Evolutionary conservation across 805 yeast genomes (phyloP).

Genomic region (Wilhelminamyces savonicus): DNA sequence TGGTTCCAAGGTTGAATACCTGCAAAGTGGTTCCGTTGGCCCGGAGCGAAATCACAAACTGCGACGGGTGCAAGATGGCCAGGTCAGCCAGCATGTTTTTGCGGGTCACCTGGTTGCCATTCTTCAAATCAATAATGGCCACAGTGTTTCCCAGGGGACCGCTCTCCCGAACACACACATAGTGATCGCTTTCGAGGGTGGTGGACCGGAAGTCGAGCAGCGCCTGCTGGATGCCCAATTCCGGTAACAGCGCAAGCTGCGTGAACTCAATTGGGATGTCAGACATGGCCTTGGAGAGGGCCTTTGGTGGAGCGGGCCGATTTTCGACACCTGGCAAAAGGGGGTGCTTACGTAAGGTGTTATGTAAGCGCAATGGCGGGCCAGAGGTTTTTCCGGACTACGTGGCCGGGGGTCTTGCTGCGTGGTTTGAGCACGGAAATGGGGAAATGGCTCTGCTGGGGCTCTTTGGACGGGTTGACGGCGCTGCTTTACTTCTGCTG

Average conservation of each 20-base stretch:
- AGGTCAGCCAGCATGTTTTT: slow-evolving; percentile 97
- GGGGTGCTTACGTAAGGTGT: no score
- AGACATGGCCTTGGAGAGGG: no score
- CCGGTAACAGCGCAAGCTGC: slow-evolving; percentile 84
- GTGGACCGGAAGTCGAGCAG: slow-evolving; percentile 90
- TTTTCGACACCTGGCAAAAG: no score
- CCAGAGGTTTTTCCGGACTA: no score
- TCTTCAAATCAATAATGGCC: slow-evolving; percentile 81
- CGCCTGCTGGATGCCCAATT: slow-evolving; percentile 77
- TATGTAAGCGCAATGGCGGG: no score
- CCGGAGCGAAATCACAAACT: slow-evolving; percentile 83
- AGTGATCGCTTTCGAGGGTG: slow-evolving; percentile 88
- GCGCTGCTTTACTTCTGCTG: no score
- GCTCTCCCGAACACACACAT: slow-evolving; percentile 73
- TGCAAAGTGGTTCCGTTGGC: slow-evolving; percentile 96
- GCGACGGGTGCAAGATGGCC: slow-evolving; percentile 92
- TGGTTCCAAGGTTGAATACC: slow-evolving; percentile 81
- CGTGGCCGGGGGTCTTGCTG: no score
- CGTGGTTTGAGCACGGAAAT: no score
- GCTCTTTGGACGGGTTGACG: no score
- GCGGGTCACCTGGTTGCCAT: slow-evolving; percentile 73
- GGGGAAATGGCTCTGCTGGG: no score
- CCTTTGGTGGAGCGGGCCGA: no score
- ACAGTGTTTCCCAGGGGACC: slow-evolving; percentile 71
- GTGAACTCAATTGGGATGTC: slow-evolving; percentile 97